A percentile compares a stretch with the other conserved stretches of the same genome.
These are phyloP conservation scores for Tolypocladium amazonense DNA, from an alignment of 2,329 filamentous ascomycete species.

Conservation along the genomic window DNA sequence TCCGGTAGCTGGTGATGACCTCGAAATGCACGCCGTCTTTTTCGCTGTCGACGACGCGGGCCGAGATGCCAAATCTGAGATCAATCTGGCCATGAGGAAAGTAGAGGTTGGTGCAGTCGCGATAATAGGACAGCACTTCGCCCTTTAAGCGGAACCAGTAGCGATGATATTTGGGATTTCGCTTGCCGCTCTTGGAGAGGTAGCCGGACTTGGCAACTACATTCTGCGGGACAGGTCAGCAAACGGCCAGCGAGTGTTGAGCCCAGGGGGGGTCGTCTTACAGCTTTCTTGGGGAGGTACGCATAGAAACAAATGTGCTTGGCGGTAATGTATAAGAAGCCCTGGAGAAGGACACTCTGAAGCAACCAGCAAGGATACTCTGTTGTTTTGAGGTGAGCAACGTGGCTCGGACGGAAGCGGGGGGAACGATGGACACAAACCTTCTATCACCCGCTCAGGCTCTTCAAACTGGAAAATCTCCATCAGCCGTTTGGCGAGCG, in stretches of 20 bases:
- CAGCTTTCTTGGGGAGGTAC: conserved; percentile 87
- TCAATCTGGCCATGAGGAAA: conserved; percentile 90
- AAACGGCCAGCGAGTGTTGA: neutral
- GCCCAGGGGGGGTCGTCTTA: conserved; percentile 28
- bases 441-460: conserved; percentile 74
- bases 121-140: conserved; percentile 84
- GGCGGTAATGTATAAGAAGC: conserved; percentile 90
- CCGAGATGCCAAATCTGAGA: conserved; percentile 81
- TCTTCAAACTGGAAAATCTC: conserved; percentile 78
- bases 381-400: conserved; percentile 13
- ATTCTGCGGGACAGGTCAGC: conserved; percentile 35
- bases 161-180: conserved; percentile 76
- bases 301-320: conserved; percentile 96
- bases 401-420: neutral
- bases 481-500: conserved; percentile 61
- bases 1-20: conserved; percentile 71
- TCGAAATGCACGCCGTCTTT: conserved; percentile 70
- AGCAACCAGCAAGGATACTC: conserved; percentile 93
- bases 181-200: conserved; percentile 76
- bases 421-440: conserved; percentile 23
- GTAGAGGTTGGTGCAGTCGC: conserved; percentile 74
- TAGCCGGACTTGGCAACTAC: conserved; percentile 77
- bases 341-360: conserved; percentile 83
- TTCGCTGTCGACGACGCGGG: conserved; percentile 65
- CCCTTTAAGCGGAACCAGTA: conserved; percentile 93